A percentile compares a stretch with the other conserved stretches of the same genome.
These are phyloP conservation scores for Brassica incana DNA, from an alignment of 345 rosid genomes.

Conservation along the genomic window DNA sequence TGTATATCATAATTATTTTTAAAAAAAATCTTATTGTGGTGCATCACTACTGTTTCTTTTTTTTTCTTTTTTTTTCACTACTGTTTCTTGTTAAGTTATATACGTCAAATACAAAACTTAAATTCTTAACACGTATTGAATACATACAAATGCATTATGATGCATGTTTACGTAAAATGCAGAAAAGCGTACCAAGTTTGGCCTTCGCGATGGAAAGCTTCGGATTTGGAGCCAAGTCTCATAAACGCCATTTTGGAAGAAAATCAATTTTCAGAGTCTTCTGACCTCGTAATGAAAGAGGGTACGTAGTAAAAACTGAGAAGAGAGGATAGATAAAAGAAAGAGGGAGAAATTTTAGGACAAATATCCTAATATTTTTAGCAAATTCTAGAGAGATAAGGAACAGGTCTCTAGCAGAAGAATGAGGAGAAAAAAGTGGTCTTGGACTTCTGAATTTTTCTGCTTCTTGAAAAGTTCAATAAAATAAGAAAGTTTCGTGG, in stretches of 20 bases:
- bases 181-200: not conserved
- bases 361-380: not conserved
- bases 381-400: slow-evolving; percentile 12
- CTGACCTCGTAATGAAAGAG: not conserved
- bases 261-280: not conserved
- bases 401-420: slow-evolving; percentile 49
- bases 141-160: not conserved
- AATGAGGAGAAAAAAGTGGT: slow-evolving; percentile 34
- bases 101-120: too few relatives aligned
- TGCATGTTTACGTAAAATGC: not conserved
- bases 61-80: too few relatives aligned
- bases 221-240: slow-evolving; percentile 5
- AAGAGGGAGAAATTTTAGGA: not conserved
- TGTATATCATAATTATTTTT: not conserved
- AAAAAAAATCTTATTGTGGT: not conserved
- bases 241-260: not conserved
- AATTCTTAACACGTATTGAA: not conserved
- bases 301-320: not conserved
- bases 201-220: slow-evolving; percentile 5
- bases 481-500: not conserved
- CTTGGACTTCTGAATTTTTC: slow-evolving; percentile 30
- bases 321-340: not conserved
- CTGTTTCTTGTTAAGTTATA: too few relatives aligned
- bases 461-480: slow-evolving; percentile 31
- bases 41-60: not conserved